Base-by-base conservation (phyloP, 1,139 yeast genomes). In the Sugiyamaella grinbergsii region DNA sequence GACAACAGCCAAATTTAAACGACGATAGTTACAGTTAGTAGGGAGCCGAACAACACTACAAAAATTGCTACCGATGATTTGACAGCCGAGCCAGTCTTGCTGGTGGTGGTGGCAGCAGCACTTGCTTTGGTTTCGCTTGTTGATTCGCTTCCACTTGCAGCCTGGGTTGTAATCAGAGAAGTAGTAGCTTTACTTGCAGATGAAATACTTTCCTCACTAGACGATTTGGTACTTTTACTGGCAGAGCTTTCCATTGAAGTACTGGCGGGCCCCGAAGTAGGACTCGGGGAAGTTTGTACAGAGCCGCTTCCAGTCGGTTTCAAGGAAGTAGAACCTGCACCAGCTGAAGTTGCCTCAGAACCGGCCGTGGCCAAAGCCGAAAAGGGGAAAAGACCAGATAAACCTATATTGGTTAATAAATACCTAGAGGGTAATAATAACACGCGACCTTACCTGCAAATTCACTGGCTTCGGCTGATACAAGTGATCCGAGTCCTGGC, bases 111-210 rank as follows among this genome's bases (percentile, higher is more conserved):
- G 15, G 45, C 10, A n/a, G 37, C 11, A 29, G 28, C 28, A 4
- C 37, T 16, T 11, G 36, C 26, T 10, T 19, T 4, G 28, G 31
- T 20, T 15, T 10, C 40, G 24, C 29, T 31, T 10, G 45, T 13
- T 4, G 37, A 18, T 31, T n/a, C 45, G 16, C 45, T 41, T 6
- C 28, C 37, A 41, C 37, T 41, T 6, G 37, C 36, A 5, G 45
- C 13, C 29, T 40, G 26, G 2, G 42, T 26, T 4, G 7, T 3
- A 16, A 8, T 7, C 20, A 16, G 42, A 4, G 39, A 26, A 13
- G 10, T 10, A 24, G 8, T 24, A 10, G 31, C 10, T 4, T 3
- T 6, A 26, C 31, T 26, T 10, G 28, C 6, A 10, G n/a, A 11
- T 10, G 3, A 10, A 6, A 26, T 6, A 15, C 18, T 32, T 28